phyloP scores from a whole-genome alignment of 2,329 filamentous ascomycete species.

The Hypoxylon sp. region DNA sequence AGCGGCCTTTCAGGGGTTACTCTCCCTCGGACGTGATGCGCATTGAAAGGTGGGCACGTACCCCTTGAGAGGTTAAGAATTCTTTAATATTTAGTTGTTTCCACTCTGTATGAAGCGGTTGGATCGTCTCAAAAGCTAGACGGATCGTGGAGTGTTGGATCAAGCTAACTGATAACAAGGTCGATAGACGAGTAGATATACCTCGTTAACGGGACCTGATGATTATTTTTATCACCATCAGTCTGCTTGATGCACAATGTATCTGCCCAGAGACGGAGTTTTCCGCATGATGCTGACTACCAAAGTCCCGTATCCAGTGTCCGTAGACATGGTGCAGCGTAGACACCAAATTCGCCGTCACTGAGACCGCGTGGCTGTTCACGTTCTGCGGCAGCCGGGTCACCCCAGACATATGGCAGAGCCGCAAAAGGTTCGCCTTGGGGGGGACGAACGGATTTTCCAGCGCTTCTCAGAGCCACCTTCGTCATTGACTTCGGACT shows the following conservation, averaged over 20 bases:
- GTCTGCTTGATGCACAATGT: slow-evolving; percentile 17
- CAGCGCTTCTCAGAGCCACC: not conserved
- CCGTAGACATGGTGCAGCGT: slow-evolving; percentile 6
- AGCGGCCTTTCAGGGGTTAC: not conserved
- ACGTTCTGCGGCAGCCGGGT: not conserved
- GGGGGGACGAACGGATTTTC: slow-evolving; percentile 3
- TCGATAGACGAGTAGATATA: slow-evolving; percentile 9
- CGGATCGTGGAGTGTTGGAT: not conserved
- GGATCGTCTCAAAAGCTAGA: slow-evolving; percentile 12
- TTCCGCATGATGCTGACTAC: not conserved
- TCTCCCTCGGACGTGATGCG: not conserved
- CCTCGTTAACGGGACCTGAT: slow-evolving; percentile 15
- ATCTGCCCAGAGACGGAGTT: slow-evolving; percentile 18
- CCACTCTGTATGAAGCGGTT: slow-evolving; percentile 10
- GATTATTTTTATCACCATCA: slow-evolving; percentile 8
- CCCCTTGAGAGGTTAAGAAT: slow-evolving; percentile 4
- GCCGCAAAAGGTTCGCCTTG: slow-evolving; percentile 8
- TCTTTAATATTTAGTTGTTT: not conserved
- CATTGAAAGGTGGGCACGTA: slow-evolving; percentile 7
- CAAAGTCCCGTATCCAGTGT: slow-evolving; percentile 5
- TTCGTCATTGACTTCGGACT: slow-evolving; percentile 9
- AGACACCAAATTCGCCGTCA: slow-evolving; percentile 1
- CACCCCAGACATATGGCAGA: slow-evolving; percentile 17
- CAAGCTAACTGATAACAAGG: slow-evolving; percentile 14
- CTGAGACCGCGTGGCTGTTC: not conserved